Evolutionary conservation across 345 rosid species (phyloP).

Genomic region (Mallotus nudiflorus): DNA sequence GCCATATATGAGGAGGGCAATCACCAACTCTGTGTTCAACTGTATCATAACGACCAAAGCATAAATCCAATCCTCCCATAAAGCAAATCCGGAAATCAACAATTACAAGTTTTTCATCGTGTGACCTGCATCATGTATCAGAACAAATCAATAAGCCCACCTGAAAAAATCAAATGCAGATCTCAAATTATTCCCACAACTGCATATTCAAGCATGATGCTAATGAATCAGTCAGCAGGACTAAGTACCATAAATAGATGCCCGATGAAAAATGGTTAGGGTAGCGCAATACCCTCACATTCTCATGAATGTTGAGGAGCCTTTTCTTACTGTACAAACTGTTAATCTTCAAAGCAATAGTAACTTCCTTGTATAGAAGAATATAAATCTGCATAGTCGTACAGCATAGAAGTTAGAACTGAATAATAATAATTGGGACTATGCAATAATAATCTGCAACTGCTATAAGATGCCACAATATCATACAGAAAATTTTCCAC

Average conservation of each 20-base stretch:
- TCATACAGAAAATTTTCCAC: not conserved
- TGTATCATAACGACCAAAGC: constrained; percentile 91
- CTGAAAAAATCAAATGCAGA: constrained; percentile 13
- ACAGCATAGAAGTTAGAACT: not conserved
- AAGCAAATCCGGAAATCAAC: constrained; percentile 79
- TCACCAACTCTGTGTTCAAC: constrained; percentile 73
- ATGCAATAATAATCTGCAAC: not conserved
- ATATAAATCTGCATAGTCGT: constrained; percentile 65
- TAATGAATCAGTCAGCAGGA: not conserved
- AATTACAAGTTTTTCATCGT: constrained; percentile 89
- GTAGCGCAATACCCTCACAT: constrained; percentile 79
- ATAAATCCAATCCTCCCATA: constrained; percentile 90
- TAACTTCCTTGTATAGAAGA: constrained; percentile 90
- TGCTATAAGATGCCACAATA: not conserved
- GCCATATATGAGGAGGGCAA: constrained; percentile 69
- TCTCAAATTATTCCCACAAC: not conserved
- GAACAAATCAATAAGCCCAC: constrained; percentile 10
- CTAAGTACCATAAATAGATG: constrained; percentile 69
- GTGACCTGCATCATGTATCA: constrained; percentile 62
- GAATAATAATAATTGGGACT: not conserved
- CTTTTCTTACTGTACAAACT: constrained; percentile 78
- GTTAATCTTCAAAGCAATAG: constrained; percentile 84
- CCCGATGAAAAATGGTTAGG: constrained; percentile 86
- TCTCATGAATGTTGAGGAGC: constrained; percentile 78
- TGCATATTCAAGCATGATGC: not conserved